Base-by-base conservation (phyloP, 345 rosid species). In the Cardiospermum halicacabum region DNA sequence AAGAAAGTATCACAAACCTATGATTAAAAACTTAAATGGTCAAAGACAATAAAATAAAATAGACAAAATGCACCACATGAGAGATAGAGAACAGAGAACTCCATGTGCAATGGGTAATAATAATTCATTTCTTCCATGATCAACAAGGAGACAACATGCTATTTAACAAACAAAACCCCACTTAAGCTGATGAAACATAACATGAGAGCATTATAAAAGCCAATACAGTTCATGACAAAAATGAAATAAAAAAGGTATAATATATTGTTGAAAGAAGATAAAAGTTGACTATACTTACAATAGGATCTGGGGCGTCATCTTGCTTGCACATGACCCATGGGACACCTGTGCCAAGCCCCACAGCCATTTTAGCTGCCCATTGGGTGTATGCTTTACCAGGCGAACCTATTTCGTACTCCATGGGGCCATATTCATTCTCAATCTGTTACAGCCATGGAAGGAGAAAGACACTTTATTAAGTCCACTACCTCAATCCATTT, bases 261-360 rank as follows among this genome's bases (percentile, higher is more conserved):
- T 16, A n/a, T 22, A 56, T 26, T 11, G 30, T 56, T 13, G 60
- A 42, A 58, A 55, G 34, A 19, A 9, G 49, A 53, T 68, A 42
- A 72, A 53, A 37, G 60, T 48, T 9, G 43, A 56, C 11, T 31
- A 68, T 24, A 71, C 91, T 78, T 80, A 89, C 99, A 76, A 91
- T 64, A 74, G 97, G 94, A 78, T 95, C 97, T 0, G 96, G 97
- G 32, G 94, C 97, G 74, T 91, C 99, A 80, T 95, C 99, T 84
- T 95, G 97, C 82, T 95, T 95, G 91, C 99, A 95, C 99, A 95
- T 95, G 81, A 95, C 84, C 99, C 99, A 95, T 10, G 99, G 97
- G 76, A 95, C 99, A 73, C 99, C 99, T 36, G 99, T 91, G 70
- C 82, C 83, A 1, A 83, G 91, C 61, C 92, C 93, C 72, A 91